phyloP scores from a whole-genome alignment of 2,329 filamentous ascomycete species.

The Akanthomyces lecanii region DNA sequence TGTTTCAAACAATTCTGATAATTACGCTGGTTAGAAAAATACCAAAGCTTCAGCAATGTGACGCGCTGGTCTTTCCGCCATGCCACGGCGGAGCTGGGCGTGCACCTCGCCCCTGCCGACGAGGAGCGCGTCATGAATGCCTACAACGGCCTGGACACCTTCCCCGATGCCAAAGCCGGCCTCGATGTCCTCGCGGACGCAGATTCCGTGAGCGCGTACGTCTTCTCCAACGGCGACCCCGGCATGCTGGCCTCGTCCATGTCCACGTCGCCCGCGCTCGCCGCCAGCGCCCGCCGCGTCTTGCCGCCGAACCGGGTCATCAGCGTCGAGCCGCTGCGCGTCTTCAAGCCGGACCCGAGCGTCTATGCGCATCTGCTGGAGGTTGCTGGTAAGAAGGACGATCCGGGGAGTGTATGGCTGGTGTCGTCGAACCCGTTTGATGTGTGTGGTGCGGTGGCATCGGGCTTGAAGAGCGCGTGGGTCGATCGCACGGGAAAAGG shows the following conservation, averaged over 20 bases:
- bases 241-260: conserved; percentile 61
- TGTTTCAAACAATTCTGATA: not conserved
- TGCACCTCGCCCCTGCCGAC: conserved; percentile 40
- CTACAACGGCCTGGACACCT: conserved; percentile 61
- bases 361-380: conserved; percentile 58
- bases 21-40: conserved; percentile 27
- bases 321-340: conserved; percentile 54
- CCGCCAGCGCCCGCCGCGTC: conserved; percentile 38
- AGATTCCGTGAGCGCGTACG: conserved; percentile 45
- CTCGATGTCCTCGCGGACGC: conserved; percentile 44
- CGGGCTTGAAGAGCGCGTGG: conserved; percentile 62
- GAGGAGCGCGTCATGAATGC: conserved; percentile 53
- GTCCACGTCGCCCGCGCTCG: conserved; percentile 50
- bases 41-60: conserved; percentile 58
- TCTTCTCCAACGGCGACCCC: conserved; percentile 68
- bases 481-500: conserved; percentile 59
- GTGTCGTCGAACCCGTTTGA: conserved; percentile 73
- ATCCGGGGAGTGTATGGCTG: conserved; percentile 57
- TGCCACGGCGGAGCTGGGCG: conserved; percentile 54
- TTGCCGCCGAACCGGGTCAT: conserved; percentile 47
- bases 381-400: conserved; percentile 42
- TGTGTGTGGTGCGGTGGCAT: conserved; percentile 57
- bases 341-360: conserved; percentile 62
- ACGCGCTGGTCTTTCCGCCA: conserved; percentile 60
- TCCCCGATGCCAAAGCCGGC: conserved; percentile 57